These are phyloP conservation scores for Mercurialis annua DNA, from an alignment of 345 rosid genomes.

Conservation along the genomic window DNA sequence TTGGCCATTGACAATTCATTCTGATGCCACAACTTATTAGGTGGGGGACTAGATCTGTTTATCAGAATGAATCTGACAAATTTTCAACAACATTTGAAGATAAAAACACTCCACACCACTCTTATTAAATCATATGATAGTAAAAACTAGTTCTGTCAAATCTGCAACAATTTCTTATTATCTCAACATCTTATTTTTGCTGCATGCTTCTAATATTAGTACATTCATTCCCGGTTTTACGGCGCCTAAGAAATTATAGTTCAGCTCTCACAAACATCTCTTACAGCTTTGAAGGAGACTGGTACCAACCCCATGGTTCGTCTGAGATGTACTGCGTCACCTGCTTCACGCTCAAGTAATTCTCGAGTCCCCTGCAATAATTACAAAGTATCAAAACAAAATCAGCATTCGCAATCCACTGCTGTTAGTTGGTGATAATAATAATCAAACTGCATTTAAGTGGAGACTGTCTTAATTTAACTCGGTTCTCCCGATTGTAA, in stretches of 20 bases:
- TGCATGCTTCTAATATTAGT: background rate
- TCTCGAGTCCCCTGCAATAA: conserved; percentile 78
- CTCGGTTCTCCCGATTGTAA: background rate
- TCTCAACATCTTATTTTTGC: background rate
- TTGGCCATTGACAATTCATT: too few species aligned
- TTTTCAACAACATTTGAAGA: background rate
- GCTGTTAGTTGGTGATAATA: background rate
- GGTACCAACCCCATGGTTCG: conserved; percentile 96
- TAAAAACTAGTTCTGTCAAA: background rate
- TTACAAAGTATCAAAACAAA: background rate
- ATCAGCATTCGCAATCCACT: background rate
- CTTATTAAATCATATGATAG: background rate
- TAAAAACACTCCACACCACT: background rate
- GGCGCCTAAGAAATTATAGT: background rate
- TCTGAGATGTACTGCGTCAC: conserved; percentile 66
- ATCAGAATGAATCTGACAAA: background rate
- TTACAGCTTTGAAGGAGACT: conserved; percentile 74
- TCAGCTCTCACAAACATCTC: conserved; percentile 2
- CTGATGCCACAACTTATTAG: background rate
- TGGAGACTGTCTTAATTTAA: background rate
- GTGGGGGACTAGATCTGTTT: background rate
- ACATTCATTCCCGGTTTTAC: background rate
- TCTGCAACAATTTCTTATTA: background rate
- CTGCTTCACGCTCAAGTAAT: conserved; percentile 90
- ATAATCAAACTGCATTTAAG: background rate